Conservation (phyloP, 2,329 filamentous ascomycete species). For the Colletotrichum sp. region DNA sequence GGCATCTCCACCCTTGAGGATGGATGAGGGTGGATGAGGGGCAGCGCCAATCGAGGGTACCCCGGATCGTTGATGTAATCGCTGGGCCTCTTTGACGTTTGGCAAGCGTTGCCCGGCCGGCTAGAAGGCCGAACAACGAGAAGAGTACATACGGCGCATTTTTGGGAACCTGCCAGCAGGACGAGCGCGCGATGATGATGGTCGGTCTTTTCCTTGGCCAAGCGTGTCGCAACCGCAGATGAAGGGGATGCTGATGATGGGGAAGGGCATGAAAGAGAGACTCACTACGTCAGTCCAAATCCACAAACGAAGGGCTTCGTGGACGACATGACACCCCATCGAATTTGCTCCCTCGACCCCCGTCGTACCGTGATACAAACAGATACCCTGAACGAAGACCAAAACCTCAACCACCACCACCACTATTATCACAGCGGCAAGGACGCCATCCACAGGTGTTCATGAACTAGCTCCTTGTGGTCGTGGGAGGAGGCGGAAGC, state of each 20-base stretch:
- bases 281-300: conserved; percentile 20
- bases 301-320: not conserved
- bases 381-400: not conserved
- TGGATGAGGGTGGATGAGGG: conserved; percentile 1
- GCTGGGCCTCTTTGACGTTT: conserved; percentile 3
- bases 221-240: not conserved
- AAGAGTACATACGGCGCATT: not conserved
- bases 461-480: not conserved
- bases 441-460: not conserved
- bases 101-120: conserved; percentile 10
- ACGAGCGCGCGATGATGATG: not conserved
- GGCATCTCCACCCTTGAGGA: not conserved
- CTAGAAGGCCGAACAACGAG: conserved; percentile 4
- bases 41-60: conserved; percentile 17
- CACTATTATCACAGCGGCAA: not conserved
- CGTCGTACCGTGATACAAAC: not conserved
- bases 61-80: conserved; percentile 21
- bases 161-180: not conserved
- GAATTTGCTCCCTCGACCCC: not conserved
- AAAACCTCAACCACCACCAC: not conserved
- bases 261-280: not conserved
- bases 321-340: not conserved
- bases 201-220: not conserved
- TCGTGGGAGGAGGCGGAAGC: not conserved
- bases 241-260: not conserved